Conservation (phyloP, 73 alveolate genomes). For the Paramecium tetraurelia region DNA sequence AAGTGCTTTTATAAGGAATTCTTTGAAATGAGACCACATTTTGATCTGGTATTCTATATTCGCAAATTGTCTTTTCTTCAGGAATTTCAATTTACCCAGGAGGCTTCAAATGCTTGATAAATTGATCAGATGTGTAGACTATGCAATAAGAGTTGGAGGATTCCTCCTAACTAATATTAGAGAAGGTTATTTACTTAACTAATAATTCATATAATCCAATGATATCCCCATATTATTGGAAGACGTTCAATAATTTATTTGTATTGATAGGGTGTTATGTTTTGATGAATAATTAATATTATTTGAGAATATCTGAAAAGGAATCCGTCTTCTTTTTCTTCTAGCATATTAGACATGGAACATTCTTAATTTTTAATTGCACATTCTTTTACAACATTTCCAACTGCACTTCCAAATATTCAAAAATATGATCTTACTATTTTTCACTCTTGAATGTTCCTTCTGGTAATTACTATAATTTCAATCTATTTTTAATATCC, state of each 20-base stretch:
- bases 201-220: constrained; percentile 1
- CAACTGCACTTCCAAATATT: constrained; percentile 21
- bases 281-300: constrained; percentile 4
- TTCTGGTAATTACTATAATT: not conserved
- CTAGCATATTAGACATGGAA: constrained; percentile 5
- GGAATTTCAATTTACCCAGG: not conserved
- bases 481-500: not conserved
- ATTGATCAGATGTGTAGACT: not conserved
- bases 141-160: not conserved
- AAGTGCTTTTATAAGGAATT: not conserved
- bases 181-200: not conserved
- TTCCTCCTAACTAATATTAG: not conserved
- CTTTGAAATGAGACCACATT: not conserved
- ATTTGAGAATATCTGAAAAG: not conserved
- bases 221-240: not conserved
- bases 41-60: not conserved
- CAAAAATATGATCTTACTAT: not conserved
- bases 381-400: not conserved
- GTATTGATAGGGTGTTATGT: not conserved
- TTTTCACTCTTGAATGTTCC: not conserved
- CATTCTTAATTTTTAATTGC: not conserved
- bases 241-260: not conserved
- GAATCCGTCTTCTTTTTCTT: not conserved
- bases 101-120: not conserved
- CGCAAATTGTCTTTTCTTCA: not conserved